These are phyloP conservation scores for Citrus sp. DNA, from an alignment of 345 rosid species.

Conservation along the genomic window DNA sequence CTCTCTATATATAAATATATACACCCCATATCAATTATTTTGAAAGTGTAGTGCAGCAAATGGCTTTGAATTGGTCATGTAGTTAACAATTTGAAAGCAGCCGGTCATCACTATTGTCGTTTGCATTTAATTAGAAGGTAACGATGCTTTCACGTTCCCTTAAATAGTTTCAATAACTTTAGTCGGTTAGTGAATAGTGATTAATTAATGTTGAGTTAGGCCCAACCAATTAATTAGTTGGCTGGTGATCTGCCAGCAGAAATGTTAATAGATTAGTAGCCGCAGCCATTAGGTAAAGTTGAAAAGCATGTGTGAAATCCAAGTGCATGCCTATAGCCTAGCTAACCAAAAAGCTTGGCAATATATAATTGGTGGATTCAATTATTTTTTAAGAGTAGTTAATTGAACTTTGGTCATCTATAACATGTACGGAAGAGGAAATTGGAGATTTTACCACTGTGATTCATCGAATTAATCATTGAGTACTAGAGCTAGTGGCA, in stretches of 20 bases:
- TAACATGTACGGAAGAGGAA: too few relatives aligned
- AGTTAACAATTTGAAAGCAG: neutral
- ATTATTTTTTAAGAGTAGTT: too few relatives aligned
- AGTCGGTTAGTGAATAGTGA: neutral
- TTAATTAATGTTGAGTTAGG: neutral
- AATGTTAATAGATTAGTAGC: neutral
- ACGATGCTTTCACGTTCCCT: neutral
- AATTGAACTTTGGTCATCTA: too few relatives aligned
- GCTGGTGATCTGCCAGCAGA: neutral
- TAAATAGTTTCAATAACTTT: neutral
- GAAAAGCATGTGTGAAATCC: neutral
- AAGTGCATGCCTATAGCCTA: neutral
- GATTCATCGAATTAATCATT: too few relatives aligned
- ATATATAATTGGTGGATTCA: neutral
- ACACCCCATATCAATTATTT: too few relatives aligned
- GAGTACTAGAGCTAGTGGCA: too few relatives aligned
- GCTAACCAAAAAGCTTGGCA: too few relatives aligned
- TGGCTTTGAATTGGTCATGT: neutral
- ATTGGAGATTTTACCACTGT: too few relatives aligned
- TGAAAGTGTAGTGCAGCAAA: too few relatives aligned
- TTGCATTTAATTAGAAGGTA: neutral
- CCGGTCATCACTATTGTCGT: neutral
- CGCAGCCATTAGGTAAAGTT: neutral
- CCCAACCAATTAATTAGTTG: neutral
- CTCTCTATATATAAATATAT: too few relatives aligned